A percentile compares a stretch with the other conserved stretches of the same genome.
Evolutionary conservation across 306 rosid species (phyloP).

Genomic region (Psophocarpus tetragonolobus): DNA sequence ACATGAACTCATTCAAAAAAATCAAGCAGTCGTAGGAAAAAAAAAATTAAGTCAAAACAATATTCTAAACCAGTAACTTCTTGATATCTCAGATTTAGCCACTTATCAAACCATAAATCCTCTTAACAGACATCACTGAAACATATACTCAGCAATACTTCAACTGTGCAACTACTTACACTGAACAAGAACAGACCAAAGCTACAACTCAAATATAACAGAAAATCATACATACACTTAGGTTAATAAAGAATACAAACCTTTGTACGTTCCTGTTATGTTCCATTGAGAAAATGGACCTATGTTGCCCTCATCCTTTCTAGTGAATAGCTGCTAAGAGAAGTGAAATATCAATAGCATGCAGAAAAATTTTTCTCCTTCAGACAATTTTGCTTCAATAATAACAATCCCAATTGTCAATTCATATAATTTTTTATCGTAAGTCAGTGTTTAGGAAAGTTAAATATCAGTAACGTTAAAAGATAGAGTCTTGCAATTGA

Average conservation of each 20-base stretch:
- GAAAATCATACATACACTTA: constrained; percentile 1
- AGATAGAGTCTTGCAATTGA: constrained; percentile 2
- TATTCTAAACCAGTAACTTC: background rate
- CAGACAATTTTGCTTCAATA: constrained; percentile 32
- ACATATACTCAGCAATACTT: constrained; percentile 1
- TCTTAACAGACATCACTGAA: background rate
- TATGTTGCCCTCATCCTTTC: constrained; percentile 68
- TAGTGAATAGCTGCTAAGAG: constrained; percentile 70
- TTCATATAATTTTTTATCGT: background rate
- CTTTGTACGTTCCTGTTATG: constrained; percentile 95
- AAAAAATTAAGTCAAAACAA: background rate
- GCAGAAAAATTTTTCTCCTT: constrained; percentile 27
- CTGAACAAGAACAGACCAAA: constrained; percentile 11
- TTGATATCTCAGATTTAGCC: background rate
- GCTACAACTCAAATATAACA: constrained; percentile 10
- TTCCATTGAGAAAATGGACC: constrained; percentile 88
- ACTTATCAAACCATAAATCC: background rate
- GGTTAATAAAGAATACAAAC: constrained; percentile 47
- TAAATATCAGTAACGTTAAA: background rate
- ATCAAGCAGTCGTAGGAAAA: background rate
- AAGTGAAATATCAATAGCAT: constrained; percentile 31
- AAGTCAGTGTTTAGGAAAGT: background rate
- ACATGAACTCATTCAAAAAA: background rate
- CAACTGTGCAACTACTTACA: background rate
- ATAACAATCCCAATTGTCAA: constrained; percentile 5